Base-by-base conservation (phyloP, 257 asterid species). In the Jaltomata sinuosa region DNA sequence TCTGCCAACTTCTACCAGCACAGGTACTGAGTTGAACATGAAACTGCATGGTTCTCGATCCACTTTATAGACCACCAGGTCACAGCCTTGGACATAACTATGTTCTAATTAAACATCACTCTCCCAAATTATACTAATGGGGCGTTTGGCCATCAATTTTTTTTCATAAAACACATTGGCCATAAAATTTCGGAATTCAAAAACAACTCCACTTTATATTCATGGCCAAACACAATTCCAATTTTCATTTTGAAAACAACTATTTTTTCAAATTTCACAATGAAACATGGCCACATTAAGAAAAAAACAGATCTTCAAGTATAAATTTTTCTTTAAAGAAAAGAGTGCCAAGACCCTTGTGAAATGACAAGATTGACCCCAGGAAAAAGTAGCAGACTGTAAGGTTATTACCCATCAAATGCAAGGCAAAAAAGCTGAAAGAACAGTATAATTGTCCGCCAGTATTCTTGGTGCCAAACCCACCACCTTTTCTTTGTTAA, bases 391-490 rank as follows among this genome's bases (percentile, higher is more conserved):
- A 8, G 29, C 29, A 21, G 64, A n/a, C 29, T 55, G 29, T 21
- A 55, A 55, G n/a, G 50, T 36, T 34, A 34, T 34, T 68, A 88
- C 83, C 83, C n/a, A 80, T 54, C 59, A 31, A 87, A 85, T 87
- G 90, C 85, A 85, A 71, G 61, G 61, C 81, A 47, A 76, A 88
- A 91, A 89, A 84, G 89, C 87, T 83, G 90, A 87, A 85, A 83
- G 65, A 84, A 82, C 79, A 29, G 88, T 50, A 89, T 89, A 89
- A 86, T 88, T 82, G 90, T 89, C 88, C 87, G 77, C 88, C 91
- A 87, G 93, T 90, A 91, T 87, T 89, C 85, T 91, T 86, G 90
- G 91, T 89, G 89, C 87, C 89, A 92, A 92, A 87, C 88, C 85
- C 83, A 81, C 77, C 87, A 87, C 84, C 92, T 87, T 94, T 91